A percentile compares a stretch with the other conserved stretches of the same genome.
Evolutionary conservation across 1,139 yeast genomes (phyloP).

Genomic region (Scheffersomyces parashehatae): DNA sequence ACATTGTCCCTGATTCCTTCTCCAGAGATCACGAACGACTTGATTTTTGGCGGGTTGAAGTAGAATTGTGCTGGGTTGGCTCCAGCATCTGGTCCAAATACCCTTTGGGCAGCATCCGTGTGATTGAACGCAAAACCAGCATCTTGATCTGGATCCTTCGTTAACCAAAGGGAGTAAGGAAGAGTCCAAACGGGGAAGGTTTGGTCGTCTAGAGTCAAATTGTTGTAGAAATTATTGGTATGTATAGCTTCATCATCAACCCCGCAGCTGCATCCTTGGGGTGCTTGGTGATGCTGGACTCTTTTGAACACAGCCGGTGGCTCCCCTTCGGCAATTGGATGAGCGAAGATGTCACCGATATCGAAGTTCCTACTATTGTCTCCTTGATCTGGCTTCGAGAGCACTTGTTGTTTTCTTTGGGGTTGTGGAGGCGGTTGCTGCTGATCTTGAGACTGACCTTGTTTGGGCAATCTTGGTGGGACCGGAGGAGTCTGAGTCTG

Average conservation of each 20-base stretch:
- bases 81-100: constrained; percentile 45
- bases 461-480: too few relatives aligned
- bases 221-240: constrained; percentile 48
- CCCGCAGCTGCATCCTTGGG: constrained; percentile 29
- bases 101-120: constrained; percentile 42
- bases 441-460: background rate
- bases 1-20: constrained; percentile 24
- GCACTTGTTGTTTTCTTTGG: background rate
- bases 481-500: too few relatives aligned
- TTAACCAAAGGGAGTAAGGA: constrained; percentile 48
- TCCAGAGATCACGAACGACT: constrained; percentile 42
- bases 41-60: constrained; percentile 49
- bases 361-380: background rate
- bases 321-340: constrained; percentile 26
- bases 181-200: constrained; percentile 49
- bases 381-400: background rate
- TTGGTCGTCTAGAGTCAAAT: constrained; percentile 45
- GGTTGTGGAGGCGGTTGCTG: background rate
- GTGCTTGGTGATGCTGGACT: constrained; percentile 27
- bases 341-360: constrained; percentile 13
- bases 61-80: constrained; percentile 42
- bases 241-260: constrained; percentile 35
- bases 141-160: constrained; percentile 40
- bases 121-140: constrained; percentile 47
- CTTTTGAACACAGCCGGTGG: constrained; percentile 30